Conservation (phyloP, 2,329 filamentous ascomycete species). For the Trichoderma sp. region DNA sequence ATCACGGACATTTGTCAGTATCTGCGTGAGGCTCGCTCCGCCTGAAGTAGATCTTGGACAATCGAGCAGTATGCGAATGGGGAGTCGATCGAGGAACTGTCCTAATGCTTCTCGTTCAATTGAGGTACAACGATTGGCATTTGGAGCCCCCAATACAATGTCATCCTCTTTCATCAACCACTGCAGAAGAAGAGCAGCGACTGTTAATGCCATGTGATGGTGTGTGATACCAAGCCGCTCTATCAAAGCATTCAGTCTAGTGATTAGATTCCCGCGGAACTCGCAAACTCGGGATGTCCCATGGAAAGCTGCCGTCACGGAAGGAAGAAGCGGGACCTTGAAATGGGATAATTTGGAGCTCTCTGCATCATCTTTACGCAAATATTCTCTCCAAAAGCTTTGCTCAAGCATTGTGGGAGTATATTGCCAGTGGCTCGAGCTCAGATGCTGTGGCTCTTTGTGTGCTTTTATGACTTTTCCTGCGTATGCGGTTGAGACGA, state of each 20-base stretch:
- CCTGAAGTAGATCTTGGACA: background rate
- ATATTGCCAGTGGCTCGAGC: background rate
- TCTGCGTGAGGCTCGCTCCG: background rate
- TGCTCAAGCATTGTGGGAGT: background rate
- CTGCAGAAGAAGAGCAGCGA: slow-evolving; percentile 4
- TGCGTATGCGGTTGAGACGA: background rate
- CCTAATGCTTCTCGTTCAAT: background rate
- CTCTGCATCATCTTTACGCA: background rate
- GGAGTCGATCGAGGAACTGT: background rate
- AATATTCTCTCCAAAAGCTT: background rate
- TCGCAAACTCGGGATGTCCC: background rate
- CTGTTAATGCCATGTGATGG: slow-evolving; percentile 10
- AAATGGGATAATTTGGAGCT: background rate
- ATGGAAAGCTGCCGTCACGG: background rate
- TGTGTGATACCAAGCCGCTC: slow-evolving; percentile 11
- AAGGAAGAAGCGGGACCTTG: background rate
- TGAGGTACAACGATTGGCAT: background rate
- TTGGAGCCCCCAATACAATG: slow-evolving; percentile 8
- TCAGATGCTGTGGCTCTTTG: background rate
- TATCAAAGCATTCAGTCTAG: background rate
- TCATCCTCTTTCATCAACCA: slow-evolving; percentile 9
- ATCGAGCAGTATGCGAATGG: background rate
- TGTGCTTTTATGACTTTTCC: background rate
- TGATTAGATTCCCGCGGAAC: background rate
- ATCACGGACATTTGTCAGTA: background rate